Evolutionary conservation across 108 stramenopile genomes (phyloP).

Genomic region (Seminavis robusta): DNA sequence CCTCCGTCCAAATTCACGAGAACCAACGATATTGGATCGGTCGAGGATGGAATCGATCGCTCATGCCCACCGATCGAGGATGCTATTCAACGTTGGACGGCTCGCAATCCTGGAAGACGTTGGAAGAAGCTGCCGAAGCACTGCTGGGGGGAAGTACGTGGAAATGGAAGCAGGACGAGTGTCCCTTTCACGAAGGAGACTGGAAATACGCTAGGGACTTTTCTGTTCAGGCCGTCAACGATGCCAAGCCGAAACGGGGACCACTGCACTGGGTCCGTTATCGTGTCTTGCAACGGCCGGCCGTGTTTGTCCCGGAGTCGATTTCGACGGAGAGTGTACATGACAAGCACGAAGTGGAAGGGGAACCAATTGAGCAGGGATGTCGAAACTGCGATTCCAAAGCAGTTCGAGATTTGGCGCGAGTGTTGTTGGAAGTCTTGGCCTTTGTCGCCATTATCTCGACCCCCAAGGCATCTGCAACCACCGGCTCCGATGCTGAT

Average conservation of each 20-base stretch:
- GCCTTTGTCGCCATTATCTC: slow-evolving; percentile 18
- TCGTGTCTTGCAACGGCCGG: slow-evolving; percentile 38
- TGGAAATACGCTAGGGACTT: slow-evolving; percentile 62
- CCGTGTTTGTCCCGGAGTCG: slow-evolving; percentile 50
- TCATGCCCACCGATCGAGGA: slow-evolving; percentile 57
- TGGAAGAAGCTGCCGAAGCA: slow-evolving; percentile 38
- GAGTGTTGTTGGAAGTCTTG: slow-evolving; percentile 24
- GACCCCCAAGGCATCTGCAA: too few relatives aligned
- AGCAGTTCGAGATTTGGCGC: slow-evolving; percentile 32
- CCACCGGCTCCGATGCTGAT: not conserved
- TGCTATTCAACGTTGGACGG: slow-evolving; percentile 51
- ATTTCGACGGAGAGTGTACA: slow-evolving; percentile 28
- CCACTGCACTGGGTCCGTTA: slow-evolving; percentile 51
- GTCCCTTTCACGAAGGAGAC: slow-evolving; percentile 24
- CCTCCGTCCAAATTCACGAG: slow-evolving; percentile 56
- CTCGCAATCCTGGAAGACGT: slow-evolving; percentile 44
- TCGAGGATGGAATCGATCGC: slow-evolving; percentile 50
- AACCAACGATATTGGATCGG: slow-evolving; percentile 67
- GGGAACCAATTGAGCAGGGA: slow-evolving; percentile 21
- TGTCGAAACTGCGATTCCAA: slow-evolving; percentile 64
- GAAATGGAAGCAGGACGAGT: slow-evolving; percentile 27
- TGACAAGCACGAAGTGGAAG: slow-evolving; percentile 2
- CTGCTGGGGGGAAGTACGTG: slow-evolving; percentile 38
- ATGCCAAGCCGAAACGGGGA: slow-evolving; percentile 40
- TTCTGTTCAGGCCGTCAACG: slow-evolving; percentile 20